Conservation (phyloP, 2,329 filamentous ascomycete genomes). For the Coniella vitis region DNA sequence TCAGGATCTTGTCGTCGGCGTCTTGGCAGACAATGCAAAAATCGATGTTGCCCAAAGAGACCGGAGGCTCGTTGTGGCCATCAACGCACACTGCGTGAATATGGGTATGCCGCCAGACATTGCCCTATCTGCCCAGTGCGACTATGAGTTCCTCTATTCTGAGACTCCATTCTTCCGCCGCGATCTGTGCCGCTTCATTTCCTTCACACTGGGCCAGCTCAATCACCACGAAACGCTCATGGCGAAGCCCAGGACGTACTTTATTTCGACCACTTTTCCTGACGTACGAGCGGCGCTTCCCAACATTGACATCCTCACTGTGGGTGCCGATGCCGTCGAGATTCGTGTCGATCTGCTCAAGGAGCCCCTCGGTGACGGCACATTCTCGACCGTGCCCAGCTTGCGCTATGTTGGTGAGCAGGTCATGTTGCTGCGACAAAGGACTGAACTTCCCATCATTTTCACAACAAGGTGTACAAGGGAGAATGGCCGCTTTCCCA, state of each 20-base stretch:
- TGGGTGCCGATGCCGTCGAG: slow-evolving; percentile 80
- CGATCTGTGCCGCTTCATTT: slow-evolving; percentile 71
- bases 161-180: slow-evolving; percentile 64
- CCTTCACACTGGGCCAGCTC: slow-evolving; percentile 72
- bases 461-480: slow-evolving; percentile 77
- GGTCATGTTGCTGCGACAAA: slow-evolving; percentile 74
- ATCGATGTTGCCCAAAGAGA: slow-evolving; percentile 52
- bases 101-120: slow-evolving; percentile 62
- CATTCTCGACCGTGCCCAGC: slow-evolving; percentile 62
- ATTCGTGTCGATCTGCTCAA: slow-evolving; percentile 75
- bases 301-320: slow-evolving; percentile 80
- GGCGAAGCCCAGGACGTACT: slow-evolving; percentile 71
- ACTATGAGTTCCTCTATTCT: slow-evolving; percentile 84
- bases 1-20: slow-evolving; percentile 60
- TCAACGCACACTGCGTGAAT: slow-evolving; percentile 72
- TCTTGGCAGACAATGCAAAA: slow-evolving; percentile 51
- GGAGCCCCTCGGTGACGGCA: slow-evolving; percentile 59
- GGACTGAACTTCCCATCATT: slow-evolving; percentile 83
- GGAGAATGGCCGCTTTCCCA: slow-evolving; percentile 79
- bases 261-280: slow-evolving; percentile 83
- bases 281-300: slow-evolving; percentile 77
- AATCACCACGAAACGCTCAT: slow-evolving; percentile 71
- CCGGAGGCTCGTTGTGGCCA: slow-evolving; percentile 53
- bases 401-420: slow-evolving; percentile 81
- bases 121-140: slow-evolving; percentile 59